Percentiles rank a stretch among this genome's conserved stretches.
Evolutionary conservation across 2,329 filamentous ascomycete species (phyloP).

Genomic region (Scedosporium dehoogii): DNA sequence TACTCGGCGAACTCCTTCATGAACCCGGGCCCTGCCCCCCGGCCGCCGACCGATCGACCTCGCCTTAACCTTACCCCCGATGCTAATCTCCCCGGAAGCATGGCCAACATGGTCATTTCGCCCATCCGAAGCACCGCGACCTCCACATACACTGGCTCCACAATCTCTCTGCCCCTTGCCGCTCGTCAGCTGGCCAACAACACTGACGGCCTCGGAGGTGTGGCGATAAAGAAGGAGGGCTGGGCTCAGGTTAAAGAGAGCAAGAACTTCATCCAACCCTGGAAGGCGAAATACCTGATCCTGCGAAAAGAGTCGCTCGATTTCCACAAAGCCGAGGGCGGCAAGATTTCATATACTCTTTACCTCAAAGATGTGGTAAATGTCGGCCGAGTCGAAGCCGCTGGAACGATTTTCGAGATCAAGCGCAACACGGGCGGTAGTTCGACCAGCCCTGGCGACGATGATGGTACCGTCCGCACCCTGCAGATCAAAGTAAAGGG

Average conservation of each 20-base stretch:
- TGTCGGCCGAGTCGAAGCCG: slow-evolving; percentile 82
- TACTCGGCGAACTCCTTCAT: slow-evolving; percentile 68
- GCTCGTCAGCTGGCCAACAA: slow-evolving; percentile 49
- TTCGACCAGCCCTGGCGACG: slow-evolving; percentile 63
- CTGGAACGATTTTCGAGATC: slow-evolving; percentile 89
- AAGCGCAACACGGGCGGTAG: slow-evolving; percentile 61
- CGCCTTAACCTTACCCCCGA: slow-evolving; percentile 72
- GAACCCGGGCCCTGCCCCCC: slow-evolving; percentile 91
- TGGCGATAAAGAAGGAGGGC: slow-evolving; percentile 70
- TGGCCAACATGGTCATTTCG: slow-evolving; percentile 69
- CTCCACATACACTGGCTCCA: slow-evolving; percentile 60
- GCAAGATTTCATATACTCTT: slow-evolving; percentile 80
- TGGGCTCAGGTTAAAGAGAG: slow-evolving; percentile 87
- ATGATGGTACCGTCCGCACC: slow-evolving; percentile 72
- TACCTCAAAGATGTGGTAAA: slow-evolving; percentile 79
- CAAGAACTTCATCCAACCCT: slow-evolving; percentile 69
- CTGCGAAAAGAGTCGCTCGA: slow-evolving; percentile 88
- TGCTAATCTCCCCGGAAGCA: slow-evolving; percentile 64
- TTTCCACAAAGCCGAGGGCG: slow-evolving; percentile 84
- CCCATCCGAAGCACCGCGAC: slow-evolving; percentile 57
- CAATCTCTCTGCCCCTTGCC: slow-evolving; percentile 61
- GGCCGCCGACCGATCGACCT: slow-evolving; percentile 75
- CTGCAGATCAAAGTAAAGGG: slow-evolving; percentile 89
- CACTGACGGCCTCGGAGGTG: slow-evolving; percentile 54
- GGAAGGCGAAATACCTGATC: slow-evolving; percentile 88